Base-by-base conservation (phyloP, 768 basidiomycete genomes). In the Boletellus ananas region DNA sequence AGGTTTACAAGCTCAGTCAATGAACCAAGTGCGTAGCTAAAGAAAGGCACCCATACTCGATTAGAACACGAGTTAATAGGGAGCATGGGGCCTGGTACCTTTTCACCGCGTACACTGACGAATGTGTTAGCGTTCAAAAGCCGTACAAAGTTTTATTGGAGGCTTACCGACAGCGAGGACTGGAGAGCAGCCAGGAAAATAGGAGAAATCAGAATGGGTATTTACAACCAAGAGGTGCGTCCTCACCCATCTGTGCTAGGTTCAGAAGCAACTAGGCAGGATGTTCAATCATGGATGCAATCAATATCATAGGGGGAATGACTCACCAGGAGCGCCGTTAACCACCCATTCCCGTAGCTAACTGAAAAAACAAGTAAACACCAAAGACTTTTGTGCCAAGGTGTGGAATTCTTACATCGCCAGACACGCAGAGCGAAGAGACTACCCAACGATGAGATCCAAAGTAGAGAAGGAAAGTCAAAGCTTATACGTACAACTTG, bases 351-450 rank as follows among this genome's bases (percentile, higher is more conserved):
- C 31, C 72, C 68, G 36, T 79, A 70, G 67, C 82, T 83, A 58
- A 84, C 82, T 84, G 51, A 27, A 42, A 43, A n/a, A 29, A 3
- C 17, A 25, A 18, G 45, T 50, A 23, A 3, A 23, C 23, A 47
- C 23, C 21, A 3, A 27, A 25, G 13, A n/a, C 34, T 36, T 29
- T 11, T 31, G 34, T 17, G 34, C 10, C 7, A 16, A 43, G 14
- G 8, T 50, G n/a, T 60, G 42, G 23, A 68, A 56, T 45, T 13
- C 66, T 51, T 63, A 83, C 82, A 84, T 64, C 80, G 66, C 80
- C 80, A 84, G 12, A 84, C 81, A 13, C 82, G 78, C 65, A 83
- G 68, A 1, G 79, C 72, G 50, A 82, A 84, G 43, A 74, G 72
- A 34, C 81, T 84, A 44, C 16, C 21, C 42, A 23, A 3, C 20